Base-by-base conservation (phyloP, 1,139 yeast species). In the Kodamaea arcana region DNA sequence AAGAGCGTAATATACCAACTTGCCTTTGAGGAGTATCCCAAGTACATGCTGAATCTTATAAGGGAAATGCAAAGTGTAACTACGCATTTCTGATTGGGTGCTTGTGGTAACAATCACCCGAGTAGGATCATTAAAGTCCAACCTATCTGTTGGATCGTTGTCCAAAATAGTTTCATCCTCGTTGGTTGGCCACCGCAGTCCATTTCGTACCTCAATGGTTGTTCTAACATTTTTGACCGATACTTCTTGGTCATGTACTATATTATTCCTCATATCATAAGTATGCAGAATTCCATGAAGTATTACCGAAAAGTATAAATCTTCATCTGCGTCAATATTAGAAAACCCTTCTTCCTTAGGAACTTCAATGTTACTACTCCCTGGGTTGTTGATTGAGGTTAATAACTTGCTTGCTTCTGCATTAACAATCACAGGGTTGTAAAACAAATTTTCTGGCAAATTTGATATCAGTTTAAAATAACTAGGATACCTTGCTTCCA, bases 81-180 rank as follows among this genome's bases (percentile, higher is more conserved):
- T 47, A 18, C 64, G 43, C 1, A 35, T 24, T 4, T 23, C 16
- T 3, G 25, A 10, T 7, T 44, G 44, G 5, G 41, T 43, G 25
- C 45, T 48, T 28, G 54, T 56, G 4, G 67, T 52, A 3, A 70
- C 63, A 15, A 62, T 60, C 1, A 69, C 71, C 23, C 54, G 46
- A 0, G 75, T 69, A 1, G 75, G 72, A 41, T 69, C 75, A 42
- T 68, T 70, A 43, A 69, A 69, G 43, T 69, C 75, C 4, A 56
- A 45, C 25, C 56, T 51, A 36, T 61, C 64, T 17, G 52, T 47
- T 17, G 54, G 51, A n/a, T 52, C 59, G 17, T 45, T 33, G 26
- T 52, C 51, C 2, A 46, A 35, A 18, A 50, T 40, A 21, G 15
- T 31, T 24, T 61, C 67, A 12, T 63, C 65, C 9, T 55, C 62